Conservation (phyloP, 2,329 filamentous ascomycete genomes). For the Daldinia sp. region DNA sequence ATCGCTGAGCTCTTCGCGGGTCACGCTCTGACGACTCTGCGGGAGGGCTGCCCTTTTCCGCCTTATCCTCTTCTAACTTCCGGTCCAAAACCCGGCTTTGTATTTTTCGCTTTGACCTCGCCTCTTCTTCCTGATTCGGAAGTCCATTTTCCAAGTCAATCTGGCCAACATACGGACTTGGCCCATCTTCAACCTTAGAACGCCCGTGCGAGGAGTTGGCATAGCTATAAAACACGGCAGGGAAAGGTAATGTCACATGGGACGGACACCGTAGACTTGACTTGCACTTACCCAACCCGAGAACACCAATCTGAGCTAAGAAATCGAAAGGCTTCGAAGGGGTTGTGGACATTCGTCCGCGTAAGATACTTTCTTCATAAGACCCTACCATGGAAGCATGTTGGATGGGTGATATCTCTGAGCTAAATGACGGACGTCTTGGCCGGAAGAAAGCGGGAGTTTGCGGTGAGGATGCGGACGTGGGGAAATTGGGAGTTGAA, state of each 20-base stretch:
- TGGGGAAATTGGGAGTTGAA: slow-evolving; percentile 60
- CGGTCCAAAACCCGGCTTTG: slow-evolving; percentile 55
- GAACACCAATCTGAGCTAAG: slow-evolving; percentile 90
- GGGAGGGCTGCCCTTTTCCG: slow-evolving; percentile 32
- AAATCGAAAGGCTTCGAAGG: slow-evolving; percentile 94
- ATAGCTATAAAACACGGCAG: slow-evolving; percentile 96
- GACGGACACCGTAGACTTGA: slow-evolving; percentile 83
- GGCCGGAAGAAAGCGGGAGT: slow-evolving; percentile 61
- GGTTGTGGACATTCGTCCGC: slow-evolving; percentile 94
- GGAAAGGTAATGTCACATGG: slow-evolving; percentile 90
- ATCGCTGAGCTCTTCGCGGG: slow-evolving; percentile 43
- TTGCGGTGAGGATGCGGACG: slow-evolving; percentile 56
- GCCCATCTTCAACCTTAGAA: slow-evolving; percentile 78
- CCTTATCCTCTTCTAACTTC: slow-evolving; percentile 45
- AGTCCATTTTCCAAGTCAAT: slow-evolving; percentile 89
- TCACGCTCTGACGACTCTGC: slow-evolving; percentile 45
- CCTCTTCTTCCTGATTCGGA: slow-evolving; percentile 58
- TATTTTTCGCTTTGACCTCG: slow-evolving; percentile 58
- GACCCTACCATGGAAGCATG: slow-evolving; percentile 97
- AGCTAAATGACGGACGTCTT: slow-evolving; percentile 74
- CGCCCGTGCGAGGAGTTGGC: slow-evolving; percentile 70
- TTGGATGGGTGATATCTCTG: slow-evolving; percentile 79
- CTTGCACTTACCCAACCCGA: slow-evolving; percentile 90
- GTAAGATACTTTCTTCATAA: slow-evolving; percentile 95
- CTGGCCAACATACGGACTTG: slow-evolving; percentile 93